Evolutionary conservation across 495 filamentous ascomycete genomes (phyloP).

Genomic region (Penicillium odoratum): DNA sequence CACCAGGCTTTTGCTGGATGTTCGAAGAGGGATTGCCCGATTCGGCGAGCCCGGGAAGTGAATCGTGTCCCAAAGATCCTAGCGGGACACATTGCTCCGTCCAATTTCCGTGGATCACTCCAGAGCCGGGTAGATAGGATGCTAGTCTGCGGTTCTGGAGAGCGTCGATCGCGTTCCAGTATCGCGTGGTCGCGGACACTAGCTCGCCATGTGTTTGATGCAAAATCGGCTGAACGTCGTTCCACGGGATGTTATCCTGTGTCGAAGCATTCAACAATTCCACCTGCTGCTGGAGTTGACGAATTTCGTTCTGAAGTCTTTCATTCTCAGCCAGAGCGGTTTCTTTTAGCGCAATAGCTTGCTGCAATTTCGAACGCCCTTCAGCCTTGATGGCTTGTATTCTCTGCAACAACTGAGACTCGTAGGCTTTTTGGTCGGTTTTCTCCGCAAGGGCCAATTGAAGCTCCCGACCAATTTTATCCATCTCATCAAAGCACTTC

Average conservation of each 20-base stretch:
- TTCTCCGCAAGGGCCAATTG: neutral
- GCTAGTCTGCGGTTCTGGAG: constrained; percentile 16
- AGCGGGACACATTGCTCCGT: constrained; percentile 4
- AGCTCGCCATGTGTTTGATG: constrained; percentile 17
- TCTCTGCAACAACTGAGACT: neutral
- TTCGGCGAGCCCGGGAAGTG: constrained; percentile 9
- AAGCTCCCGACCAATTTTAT: neutral
- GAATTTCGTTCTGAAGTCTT: constrained; percentile 8
- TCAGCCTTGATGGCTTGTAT: neutral
- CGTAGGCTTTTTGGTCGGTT: neutral
- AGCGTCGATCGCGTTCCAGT: constrained; percentile 10
- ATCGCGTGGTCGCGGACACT: constrained; percentile 14
- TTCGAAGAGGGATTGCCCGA: constrained; percentile 3
- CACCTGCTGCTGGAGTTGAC: constrained; percentile 14
- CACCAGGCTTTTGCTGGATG: neutral
- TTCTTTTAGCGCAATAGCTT: neutral
- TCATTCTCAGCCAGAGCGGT: constrained; percentile 6
- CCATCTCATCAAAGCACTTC: neutral
- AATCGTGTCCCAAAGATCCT: constrained; percentile 1
- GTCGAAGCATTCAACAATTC: constrained; percentile 14
- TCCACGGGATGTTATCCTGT: constrained; percentile 16
- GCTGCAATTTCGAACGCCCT: constrained; percentile 1
- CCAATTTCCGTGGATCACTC: constrained; percentile 14
- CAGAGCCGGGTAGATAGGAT: constrained; percentile 16
- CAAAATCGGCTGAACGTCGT: constrained; percentile 16